Conservation (phyloP, 1,139 yeast genomes). For the Saccharomyces hybrid region DNA sequence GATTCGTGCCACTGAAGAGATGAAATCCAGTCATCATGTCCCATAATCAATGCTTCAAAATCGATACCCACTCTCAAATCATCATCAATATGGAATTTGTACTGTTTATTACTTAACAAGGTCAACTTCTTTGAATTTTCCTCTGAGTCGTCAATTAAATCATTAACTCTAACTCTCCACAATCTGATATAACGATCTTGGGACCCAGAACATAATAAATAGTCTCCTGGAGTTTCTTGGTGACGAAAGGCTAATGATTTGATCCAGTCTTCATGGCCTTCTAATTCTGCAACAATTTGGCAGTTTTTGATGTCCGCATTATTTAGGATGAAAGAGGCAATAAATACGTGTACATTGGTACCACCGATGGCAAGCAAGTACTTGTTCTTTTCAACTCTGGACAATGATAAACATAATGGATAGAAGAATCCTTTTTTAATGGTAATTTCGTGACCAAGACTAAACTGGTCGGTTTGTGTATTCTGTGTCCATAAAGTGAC, state of each 20-base stretch:
- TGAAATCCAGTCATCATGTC: constrained; percentile 97
- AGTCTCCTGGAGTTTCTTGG: constrained; percentile 41
- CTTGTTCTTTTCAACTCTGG: constrained; percentile 34
- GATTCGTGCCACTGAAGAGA: constrained; percentile 75
- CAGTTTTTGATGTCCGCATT: constrained; percentile 23
- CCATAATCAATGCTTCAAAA: constrained; percentile 91
- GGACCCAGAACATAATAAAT: constrained; percentile 73
- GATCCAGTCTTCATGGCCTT: constrained; percentile 95
- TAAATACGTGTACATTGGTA: constrained; percentile 51
- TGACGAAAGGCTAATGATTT: constrained; percentile 59
- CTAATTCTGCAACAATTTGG: constrained; percentile 44
- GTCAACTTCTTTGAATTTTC: constrained; percentile 48
- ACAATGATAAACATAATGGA: constrained; percentile 58
- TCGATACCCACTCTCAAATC: constrained; percentile 45
- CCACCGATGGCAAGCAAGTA: constrained; percentile 75
- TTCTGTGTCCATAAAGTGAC: constrained; percentile 44
- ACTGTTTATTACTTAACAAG: constrained; percentile 57
- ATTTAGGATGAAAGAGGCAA: constrained; percentile 42
- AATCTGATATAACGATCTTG: constrained; percentile 84
- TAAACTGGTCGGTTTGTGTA: constrained; percentile 21
- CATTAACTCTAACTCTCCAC: constrained; percentile 66
- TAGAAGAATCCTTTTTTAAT: constrained; percentile 45
- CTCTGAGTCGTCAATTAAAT: constrained; percentile 48
- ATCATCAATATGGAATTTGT: constrained; percentile 41
- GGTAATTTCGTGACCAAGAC: constrained; percentile 33